Percentiles rank a stretch among this genome's conserved stretches.
These are phyloP conservation scores for Phytophthora lateralis DNA, from an alignment of 352 stramenopile genomes.

Conservation along the genomic window DNA sequence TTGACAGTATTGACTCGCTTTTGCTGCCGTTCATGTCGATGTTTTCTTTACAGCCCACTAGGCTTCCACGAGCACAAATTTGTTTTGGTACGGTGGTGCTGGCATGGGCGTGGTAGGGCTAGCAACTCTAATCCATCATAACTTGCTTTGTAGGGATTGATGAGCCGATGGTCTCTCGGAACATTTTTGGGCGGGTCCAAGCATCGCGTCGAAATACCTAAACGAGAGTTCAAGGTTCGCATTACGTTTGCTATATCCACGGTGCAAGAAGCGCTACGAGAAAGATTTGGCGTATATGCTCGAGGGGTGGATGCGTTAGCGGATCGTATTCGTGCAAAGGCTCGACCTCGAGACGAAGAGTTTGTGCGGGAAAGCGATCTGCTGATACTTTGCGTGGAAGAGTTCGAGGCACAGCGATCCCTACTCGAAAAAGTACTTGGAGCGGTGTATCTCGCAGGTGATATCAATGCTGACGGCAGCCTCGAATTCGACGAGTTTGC, in stretches of 20 bases:
- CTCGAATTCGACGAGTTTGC: constrained; percentile 82
- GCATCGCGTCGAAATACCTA: constrained; percentile 57
- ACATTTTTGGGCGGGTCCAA: constrained; percentile 59
- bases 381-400: constrained; percentile 62
- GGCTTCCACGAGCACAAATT: constrained; percentile 83
- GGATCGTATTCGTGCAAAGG: constrained; percentile 44
- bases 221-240: constrained; percentile 67
- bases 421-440: constrained; percentile 74
- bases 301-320: constrained; percentile 53
- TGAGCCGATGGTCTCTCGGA: constrained; percentile 67
- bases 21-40: constrained; percentile 12
- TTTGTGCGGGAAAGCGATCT: constrained; percentile 71
- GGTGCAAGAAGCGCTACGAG: constrained; percentile 58
- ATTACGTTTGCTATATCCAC: constrained; percentile 53
- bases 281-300: constrained; percentile 73
- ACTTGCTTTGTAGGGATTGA: constrained; percentile 33
- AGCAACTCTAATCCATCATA: background rate
- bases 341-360: constrained; percentile 50
- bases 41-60: constrained; percentile 36
- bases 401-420: constrained; percentile 54
- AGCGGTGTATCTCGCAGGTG: constrained; percentile 70
- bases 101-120: background rate
- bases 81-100: constrained; percentile 44
- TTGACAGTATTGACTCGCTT: constrained; percentile 27
- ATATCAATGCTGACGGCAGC: constrained; percentile 69